Base-by-base conservation (phyloP, 2,329 filamentous ascomycete species). In the Diaporthe longicolla region DNA sequence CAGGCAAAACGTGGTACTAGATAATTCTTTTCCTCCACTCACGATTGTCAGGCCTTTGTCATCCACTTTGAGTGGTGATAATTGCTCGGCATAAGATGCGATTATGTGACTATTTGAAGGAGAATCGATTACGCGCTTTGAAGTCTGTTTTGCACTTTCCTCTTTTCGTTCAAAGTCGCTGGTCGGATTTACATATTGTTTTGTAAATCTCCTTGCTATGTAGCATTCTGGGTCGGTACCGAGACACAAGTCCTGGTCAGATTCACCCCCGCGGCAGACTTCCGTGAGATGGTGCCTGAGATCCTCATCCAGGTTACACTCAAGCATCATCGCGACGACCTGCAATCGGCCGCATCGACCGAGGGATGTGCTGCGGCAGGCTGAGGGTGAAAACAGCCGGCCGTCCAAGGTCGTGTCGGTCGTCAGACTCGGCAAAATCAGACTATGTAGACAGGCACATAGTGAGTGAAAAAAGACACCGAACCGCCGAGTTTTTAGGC, bases 271-370 rank as follows among this genome's bases (percentile, higher is more conserved):
- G 45, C 63, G 63, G 63, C 45, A 26, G 13, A 40, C 32, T 37
- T 66, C 63, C 63, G 45, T 37, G 63, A 66, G 45, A 66, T 66
- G 45, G 29, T 66, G 58, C 63, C 63, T 66, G 63, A 66, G 63
- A 66, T 66, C 40, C 37, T 4, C 26, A 21, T 40, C 63, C 45
- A 29, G n/a, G 63, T 37, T 50, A 32, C 63, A 66, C 32, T 40
- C 8, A 45, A 66, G 11, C 45, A 37, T 40, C 58, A 45, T 35
- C 58, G 19, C 24, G 17, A 58, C 15, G 19, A 10, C 15, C 35
- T 15, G 58, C 40, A 45, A 63, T 29, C 21, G 29, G 45, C 21
- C 21, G 29, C n/a, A 37, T 52, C 45, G 63, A 65, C 43, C 43
- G 43, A 65, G 37, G 29, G 43, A 24, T 45, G 32, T 45, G 61